Evolutionary conservation across 2,329 filamentous ascomycete genomes (phyloP).

Genomic region (Fusarium protoensiforme): DNA sequence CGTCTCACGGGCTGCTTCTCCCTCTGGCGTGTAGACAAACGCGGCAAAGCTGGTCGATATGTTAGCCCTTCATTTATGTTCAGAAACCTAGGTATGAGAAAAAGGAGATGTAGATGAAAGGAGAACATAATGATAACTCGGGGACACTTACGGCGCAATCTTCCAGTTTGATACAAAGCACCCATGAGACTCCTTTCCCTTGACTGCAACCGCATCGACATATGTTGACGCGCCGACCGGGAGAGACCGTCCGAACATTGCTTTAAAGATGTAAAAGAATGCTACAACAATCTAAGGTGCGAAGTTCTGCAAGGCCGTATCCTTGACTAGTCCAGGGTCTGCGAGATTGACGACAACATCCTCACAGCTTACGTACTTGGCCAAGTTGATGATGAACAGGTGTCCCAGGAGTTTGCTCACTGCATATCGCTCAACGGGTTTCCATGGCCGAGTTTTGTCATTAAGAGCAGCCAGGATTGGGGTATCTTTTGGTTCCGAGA

Average conservation of each 20-base stretch:
- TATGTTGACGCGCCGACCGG: background rate
- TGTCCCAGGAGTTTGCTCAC: background rate
- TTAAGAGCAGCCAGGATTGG: background rate
- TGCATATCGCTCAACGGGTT: background rate
- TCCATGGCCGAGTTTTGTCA: background rate
- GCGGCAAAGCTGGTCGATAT: background rate
- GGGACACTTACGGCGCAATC: background rate
- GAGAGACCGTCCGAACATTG: background rate
- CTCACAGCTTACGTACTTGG: background rate
- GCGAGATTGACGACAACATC: background rate
- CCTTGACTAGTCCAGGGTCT: background rate
- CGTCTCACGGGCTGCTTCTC: background rate
- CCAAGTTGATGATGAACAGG: background rate
- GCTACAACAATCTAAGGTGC: background rate
- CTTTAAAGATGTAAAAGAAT: background rate
- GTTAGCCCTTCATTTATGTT: background rate
- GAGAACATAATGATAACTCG: no score
- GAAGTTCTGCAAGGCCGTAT: background rate
- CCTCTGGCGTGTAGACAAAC: background rate
- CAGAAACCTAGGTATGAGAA: no score
- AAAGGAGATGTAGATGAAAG: fast-evolving
- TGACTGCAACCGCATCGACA: background rate
- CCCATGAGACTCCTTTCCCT: background rate
- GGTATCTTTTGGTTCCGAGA: background rate
- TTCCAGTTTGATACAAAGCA: background rate